Conservation (phyloP, 1,139 yeast species). For the Geotrichum histeridarum region DNA sequence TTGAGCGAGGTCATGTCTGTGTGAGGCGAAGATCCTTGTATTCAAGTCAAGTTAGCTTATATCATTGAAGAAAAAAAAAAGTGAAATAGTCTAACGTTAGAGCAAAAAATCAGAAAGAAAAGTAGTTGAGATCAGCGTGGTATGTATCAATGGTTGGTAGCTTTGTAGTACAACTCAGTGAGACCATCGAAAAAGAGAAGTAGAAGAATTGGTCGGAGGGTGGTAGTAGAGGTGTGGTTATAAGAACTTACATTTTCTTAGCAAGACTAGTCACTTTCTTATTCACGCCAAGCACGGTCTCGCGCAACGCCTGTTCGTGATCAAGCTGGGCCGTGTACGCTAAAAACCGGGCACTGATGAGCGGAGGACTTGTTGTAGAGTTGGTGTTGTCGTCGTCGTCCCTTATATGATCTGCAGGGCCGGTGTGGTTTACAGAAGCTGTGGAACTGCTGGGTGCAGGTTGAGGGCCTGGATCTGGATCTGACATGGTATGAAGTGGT, state of each 20-base stretch:
- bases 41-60: not conserved
- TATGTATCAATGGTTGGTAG: too few relatives aligned
- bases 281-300: conserved; percentile 38
- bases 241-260: conserved; percentile 35
- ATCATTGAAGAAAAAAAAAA: not conserved
- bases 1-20: conserved; percentile 27
- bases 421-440: too few relatives aligned
- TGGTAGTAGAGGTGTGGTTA: not conserved
- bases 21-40: conserved; percentile 37
- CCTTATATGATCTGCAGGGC: too few relatives aligned
- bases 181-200: too few relatives aligned
- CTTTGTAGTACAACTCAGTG: too few relatives aligned
- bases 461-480: too few relatives aligned
- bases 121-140: too few relatives aligned
- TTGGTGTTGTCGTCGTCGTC: too few relatives aligned
- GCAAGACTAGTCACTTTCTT: conserved; percentile 42
- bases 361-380: not conserved
- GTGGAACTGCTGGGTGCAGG: too few relatives aligned
- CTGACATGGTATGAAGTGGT: too few relatives aligned
- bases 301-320: conserved; percentile 39
- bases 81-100: not conserved
- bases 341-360: not conserved
- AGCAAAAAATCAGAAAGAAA: not conserved
- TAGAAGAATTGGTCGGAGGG: not conserved
- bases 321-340: conserved; percentile 20